Evolutionary conservation across 108 stramenopile species (phyloP), one percentile per base, ranked within the genome.

Genomic region (Nitzschia sp.): DNA sequence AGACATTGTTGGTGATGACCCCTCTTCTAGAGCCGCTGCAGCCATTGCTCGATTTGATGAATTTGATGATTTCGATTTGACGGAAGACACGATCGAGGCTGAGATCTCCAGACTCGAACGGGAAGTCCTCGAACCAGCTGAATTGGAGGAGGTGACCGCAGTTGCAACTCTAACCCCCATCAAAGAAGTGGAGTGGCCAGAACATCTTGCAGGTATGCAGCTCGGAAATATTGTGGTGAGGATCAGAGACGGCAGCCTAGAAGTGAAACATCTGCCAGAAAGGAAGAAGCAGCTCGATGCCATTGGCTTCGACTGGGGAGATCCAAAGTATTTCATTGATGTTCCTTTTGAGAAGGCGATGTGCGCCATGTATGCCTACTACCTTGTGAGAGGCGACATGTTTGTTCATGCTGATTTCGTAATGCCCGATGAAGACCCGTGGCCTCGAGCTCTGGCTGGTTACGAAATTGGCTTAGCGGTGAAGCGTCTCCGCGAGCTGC

Each of bases 281-380:
- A 79, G 93, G 58, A 94, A 88, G 70, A 82, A 75, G 41, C 75
- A 81, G 67, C 76, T 97, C 27, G 94, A 97, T 65, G 73, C 73
- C 1, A 76, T 97, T 45, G 93, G 70, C 5, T 97, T 97, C 67
- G 93, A 93, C 48, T 97, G 96, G 96, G 96, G 96, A 6, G 91
- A 94, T 58, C 76, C 79, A 11, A 77, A 66, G 58, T 66, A 81
- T 31, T 95, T 91, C 62, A 65, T 96, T 29, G 86, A 92, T 65
- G 78, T 93, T 75, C 91, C 93, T 27, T 96, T 96, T 81, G 91
- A 92, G 57, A 92, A 90, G 72, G 80, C 84, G 45, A 89, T 96
- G 84, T 92, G 89, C 66, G 92, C 88, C 15, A 58, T 94, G 60
- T 92, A 80, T 59, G 83, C 84, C 16, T 90, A 88, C 50, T 92